Evolutionary conservation across 768 basidiomycete genomes (phyloP), one percentile per base, ranked within the genome.

Genomic region (Amanita subjunquillea): DNA sequence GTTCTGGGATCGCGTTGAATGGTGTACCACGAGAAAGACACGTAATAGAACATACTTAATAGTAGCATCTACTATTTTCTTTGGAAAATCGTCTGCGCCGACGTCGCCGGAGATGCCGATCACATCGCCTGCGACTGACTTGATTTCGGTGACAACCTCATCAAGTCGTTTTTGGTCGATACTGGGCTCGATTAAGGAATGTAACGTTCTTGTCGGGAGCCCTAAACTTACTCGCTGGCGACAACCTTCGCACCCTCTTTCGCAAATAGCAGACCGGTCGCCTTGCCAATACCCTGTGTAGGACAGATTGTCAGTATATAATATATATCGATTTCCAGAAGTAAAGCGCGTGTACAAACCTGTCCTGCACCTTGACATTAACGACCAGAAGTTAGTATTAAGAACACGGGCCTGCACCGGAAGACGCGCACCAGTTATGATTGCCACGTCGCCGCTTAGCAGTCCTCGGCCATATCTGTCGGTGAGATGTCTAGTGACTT

Each of bases 191-290:
- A 22, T 30, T 46, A 17, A 54, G 22, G 43, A n/a, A 49, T 57
- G 46, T 62, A 32, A 23, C 20, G 43, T 2, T 55, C 3, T 27
- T 25, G 44, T 23, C 12, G 9, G 44, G 17, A 12, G 3, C 34
- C 34, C 13, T 3, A n/a, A 13, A 67, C 75, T 52, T 58, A 90
- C 84, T 92, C 90, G 75, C 83, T 82, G 48, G 85, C 83, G 57
- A 92, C 87, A 48, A 92, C 82, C 63, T 86, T 91, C 13, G 90
- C 89, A 15, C 90, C 90, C 63, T 92, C 90, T 56, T 81, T 82
- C 4, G 88, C 85, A 59, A 90, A 91, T 39, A 88, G 72, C 30
- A 91, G 68, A 1, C 90, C 90, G 37, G 78, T 73, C 29, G 83
- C 80, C 43, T 76, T 76, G 3, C 90, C 90, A 54, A 92, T 92